These are phyloP conservation scores for Phalaenopsis equestris DNA, from an alignment of 106 monocot species.

Conservation along the genomic window DNA sequence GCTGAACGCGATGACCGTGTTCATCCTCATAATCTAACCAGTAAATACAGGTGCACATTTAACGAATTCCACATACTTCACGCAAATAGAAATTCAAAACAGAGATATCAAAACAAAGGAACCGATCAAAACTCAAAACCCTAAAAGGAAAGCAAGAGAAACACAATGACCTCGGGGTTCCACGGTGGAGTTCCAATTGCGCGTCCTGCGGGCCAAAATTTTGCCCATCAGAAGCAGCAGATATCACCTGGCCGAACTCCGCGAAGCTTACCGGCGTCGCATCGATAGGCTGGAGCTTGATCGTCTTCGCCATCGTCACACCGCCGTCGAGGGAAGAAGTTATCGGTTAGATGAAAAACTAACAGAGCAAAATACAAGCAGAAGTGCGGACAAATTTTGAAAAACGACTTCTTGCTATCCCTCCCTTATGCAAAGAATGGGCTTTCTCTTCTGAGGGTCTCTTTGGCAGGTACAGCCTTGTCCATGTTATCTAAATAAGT, in stretches of 20 bases:
- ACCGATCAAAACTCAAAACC: neutral
- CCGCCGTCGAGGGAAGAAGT: neutral
- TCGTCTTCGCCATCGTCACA: conserved; percentile 10
- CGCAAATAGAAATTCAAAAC: neutral
- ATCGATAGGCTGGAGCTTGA: conserved; percentile 29
- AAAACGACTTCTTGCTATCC: too few relatives aligned
- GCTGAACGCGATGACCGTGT: neutral
- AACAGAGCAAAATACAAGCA: neutral
- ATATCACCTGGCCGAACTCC: conserved; percentile 48
- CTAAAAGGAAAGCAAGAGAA: neutral
- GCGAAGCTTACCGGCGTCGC: conserved; percentile 42
- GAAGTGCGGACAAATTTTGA: too few relatives aligned
- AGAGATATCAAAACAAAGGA: neutral
- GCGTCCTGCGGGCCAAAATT: conserved; percentile 52
- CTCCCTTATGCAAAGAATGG: too few relatives aligned
- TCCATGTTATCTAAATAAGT: too few relatives aligned
- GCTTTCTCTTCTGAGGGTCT: too few relatives aligned
- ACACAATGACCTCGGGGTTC: conserved; percentile 38
- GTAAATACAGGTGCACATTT: neutral
- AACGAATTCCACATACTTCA: too few relatives aligned
- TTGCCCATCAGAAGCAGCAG: conserved; percentile 33
- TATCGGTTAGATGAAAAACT: neutral
- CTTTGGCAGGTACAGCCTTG: too few relatives aligned
- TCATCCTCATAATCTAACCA: neutral
- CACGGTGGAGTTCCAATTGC: conserved; percentile 57